A percentile compares a stretch with the other conserved stretches of the same genome.
phyloP scores from a whole-genome alignment of 352 stramenopile species.

The Peronospora belbahrii region DNA sequence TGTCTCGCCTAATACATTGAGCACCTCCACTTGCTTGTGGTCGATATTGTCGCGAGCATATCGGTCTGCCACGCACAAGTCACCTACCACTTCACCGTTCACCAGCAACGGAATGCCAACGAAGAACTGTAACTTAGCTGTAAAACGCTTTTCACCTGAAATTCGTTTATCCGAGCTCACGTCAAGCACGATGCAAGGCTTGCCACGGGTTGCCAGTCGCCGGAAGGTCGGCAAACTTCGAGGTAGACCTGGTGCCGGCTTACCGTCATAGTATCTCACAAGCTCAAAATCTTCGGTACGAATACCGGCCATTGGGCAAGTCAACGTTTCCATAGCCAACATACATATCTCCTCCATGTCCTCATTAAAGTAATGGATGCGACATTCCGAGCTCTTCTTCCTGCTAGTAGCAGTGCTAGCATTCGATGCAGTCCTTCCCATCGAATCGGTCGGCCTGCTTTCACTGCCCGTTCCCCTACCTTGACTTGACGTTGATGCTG shows the following conservation, averaged over 20 bases:
- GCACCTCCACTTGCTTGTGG: slow-evolving; percentile 77
- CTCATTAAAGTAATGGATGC: slow-evolving; percentile 83
- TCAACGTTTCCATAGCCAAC: slow-evolving; percentile 80
- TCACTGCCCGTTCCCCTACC: slow-evolving; percentile 25
- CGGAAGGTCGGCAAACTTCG: slow-evolving; percentile 81
- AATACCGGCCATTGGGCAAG: slow-evolving; percentile 82
- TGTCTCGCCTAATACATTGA: slow-evolving; percentile 82
- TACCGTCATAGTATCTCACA: slow-evolving; percentile 68
- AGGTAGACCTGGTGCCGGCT: slow-evolving; percentile 44
- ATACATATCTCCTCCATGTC: slow-evolving; percentile 86
- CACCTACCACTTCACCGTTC: slow-evolving; percentile 77
- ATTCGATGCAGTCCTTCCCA: slow-evolving; percentile 30
- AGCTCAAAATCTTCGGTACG: slow-evolving; percentile 84
- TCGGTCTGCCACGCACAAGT: slow-evolving; percentile 77
- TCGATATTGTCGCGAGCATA: slow-evolving; percentile 76
- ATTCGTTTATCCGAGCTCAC: slow-evolving; percentile 85
- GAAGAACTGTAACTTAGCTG: slow-evolving; percentile 84
- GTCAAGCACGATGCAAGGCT: slow-evolving; percentile 83
- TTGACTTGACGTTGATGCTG: slow-evolving; percentile 20
- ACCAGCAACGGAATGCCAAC: slow-evolving; percentile 80
- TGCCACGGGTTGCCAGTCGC: slow-evolving; percentile 74
- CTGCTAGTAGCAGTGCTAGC: slow-evolving; percentile 25
- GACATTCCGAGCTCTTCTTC: slow-evolving; percentile 40
- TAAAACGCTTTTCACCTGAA: slow-evolving; percentile 76
- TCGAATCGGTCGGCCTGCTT: slow-evolving; percentile 19